A percentile compares a stretch with the other conserved stretches of the same genome.
phyloP scores from a whole-genome alignment of 2,329 filamentous ascomycete genomes.

The Ramularia collo-cygni region DNA sequence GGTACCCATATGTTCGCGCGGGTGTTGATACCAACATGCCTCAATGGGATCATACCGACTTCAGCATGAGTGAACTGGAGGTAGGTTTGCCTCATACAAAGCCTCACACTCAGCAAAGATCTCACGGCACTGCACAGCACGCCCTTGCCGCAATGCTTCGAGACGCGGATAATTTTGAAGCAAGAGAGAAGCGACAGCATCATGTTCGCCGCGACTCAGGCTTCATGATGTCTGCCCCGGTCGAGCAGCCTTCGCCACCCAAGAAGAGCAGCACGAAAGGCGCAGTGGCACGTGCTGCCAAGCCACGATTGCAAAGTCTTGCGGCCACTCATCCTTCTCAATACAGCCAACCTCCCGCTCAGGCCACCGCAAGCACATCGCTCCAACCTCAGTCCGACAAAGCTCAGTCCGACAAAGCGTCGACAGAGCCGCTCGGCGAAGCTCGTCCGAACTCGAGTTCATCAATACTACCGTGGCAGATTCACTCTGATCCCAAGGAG shows the following conservation, averaged over 20 bases:
- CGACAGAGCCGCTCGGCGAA: too few relatives aligned
- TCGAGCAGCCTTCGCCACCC: neutral
- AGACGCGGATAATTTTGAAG: constrained; percentile 4
- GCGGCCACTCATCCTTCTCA: constrained; percentile 11
- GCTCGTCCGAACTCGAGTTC: neutral
- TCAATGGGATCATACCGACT: too few relatives aligned
- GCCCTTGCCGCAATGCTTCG: constrained; percentile 11
- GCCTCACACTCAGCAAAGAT: constrained; percentile 5
- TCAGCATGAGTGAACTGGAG: constrained; percentile 6
- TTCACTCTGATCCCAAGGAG: constrained; percentile 4
- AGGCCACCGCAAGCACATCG: neutral
- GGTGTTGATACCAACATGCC: too few relatives aligned
- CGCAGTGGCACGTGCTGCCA: too few relatives aligned
- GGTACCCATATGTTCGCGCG: too few relatives aligned
- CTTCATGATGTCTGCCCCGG: too few relatives aligned
- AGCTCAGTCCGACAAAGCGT: too few relatives aligned
- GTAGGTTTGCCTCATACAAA: constrained; percentile 8
- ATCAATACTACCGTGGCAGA: constrained; percentile 3
- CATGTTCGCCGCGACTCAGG: too few relatives aligned
- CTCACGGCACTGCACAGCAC: constrained; percentile 12
- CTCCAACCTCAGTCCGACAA: too few relatives aligned
- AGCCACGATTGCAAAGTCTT: constrained; percentile 2
- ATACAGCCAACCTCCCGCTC: constrained; percentile 4
- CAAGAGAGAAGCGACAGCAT: constrained; percentile 3
- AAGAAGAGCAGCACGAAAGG: constrained; percentile 3